phyloP scores from a whole-genome alignment of 164 flowering plant genomes.

The Akebia trifoliata region DNA sequence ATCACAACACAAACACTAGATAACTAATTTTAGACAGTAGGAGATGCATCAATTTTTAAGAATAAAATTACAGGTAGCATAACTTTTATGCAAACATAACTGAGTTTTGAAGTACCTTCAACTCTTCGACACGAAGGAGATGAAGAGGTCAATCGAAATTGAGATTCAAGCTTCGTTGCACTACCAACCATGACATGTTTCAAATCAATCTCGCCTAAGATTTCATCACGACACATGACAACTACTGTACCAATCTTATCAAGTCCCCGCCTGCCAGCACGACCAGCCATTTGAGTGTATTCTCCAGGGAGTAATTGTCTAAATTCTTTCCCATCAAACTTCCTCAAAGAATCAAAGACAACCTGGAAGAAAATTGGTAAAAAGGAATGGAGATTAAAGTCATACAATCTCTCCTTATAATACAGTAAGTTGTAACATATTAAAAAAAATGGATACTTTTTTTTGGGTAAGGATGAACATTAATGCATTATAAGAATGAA shows the following conservation, averaged over 20 bases:
- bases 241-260: conserved; percentile 93
- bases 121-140: conserved; percentile 95
- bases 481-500: too few species aligned
- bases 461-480: too few species aligned
- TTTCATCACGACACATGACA: conserved; percentile 91
- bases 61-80: background rate
- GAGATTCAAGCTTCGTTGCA: conserved; percentile 91
- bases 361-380: conserved; percentile 46
- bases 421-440: too few species aligned
- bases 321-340: conserved; percentile 97
- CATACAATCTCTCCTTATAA: too few species aligned
- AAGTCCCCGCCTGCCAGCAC: conserved; percentile 98
- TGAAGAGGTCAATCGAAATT: conserved; percentile 92
- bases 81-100: background rate
- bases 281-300: conserved; percentile 99
- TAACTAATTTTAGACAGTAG: too few species aligned
- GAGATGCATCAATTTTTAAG: too few species aligned
- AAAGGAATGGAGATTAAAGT: background rate
- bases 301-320: conserved; percentile 93
- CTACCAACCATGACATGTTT: conserved; percentile 72
- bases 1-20: too few species aligned
- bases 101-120: conserved; percentile 51
- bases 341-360: conserved; percentile 88
- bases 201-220: conserved; percentile 79
- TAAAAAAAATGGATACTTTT: too few species aligned